phyloP scores from a whole-genome alignment of 148 eudicot genomes.

The Cornus controversa region DNA sequence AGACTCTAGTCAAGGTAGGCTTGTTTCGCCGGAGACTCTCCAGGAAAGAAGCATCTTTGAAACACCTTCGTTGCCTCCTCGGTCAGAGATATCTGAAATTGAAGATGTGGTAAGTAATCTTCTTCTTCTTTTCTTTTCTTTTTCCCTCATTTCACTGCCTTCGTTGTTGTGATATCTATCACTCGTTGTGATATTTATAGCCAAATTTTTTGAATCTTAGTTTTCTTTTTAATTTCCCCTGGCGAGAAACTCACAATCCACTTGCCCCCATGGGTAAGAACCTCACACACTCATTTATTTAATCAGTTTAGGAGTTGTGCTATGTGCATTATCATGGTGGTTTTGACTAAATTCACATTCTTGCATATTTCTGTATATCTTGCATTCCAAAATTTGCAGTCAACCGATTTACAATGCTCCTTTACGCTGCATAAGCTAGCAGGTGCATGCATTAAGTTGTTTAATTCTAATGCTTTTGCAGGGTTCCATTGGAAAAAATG shows the following conservation, averaged over 20 bases:
- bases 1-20: slow-evolving; percentile 49
- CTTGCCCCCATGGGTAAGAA: too few species aligned
- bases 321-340: neutral
- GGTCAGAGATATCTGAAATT: slow-evolving; percentile 84
- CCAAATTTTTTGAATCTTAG: neutral
- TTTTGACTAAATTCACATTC: neutral
- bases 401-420: neutral
- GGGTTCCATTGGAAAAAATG: slow-evolving; percentile 60
- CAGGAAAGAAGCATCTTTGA: slow-evolving; percentile 66
- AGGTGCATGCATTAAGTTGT: slow-evolving; percentile 3
- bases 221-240: neutral
- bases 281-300: too few species aligned
- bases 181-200: neutral
- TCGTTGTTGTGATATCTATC: neutral
- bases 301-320: neutral
- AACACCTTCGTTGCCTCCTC: slow-evolving; percentile 56
- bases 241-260: too few species aligned
- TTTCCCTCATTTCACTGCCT: neutral
- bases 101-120: slow-evolving; percentile 72
- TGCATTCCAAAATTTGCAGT: slow-evolving; percentile 5
- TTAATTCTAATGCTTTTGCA: slow-evolving; percentile 35
- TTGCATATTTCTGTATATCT: neutral
- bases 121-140: neutral
- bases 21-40: slow-evolving; percentile 37
- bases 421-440: neutral